phyloP scores from a whole-genome alignment of 257 asterid species.

The Lycium ferocissimum region DNA sequence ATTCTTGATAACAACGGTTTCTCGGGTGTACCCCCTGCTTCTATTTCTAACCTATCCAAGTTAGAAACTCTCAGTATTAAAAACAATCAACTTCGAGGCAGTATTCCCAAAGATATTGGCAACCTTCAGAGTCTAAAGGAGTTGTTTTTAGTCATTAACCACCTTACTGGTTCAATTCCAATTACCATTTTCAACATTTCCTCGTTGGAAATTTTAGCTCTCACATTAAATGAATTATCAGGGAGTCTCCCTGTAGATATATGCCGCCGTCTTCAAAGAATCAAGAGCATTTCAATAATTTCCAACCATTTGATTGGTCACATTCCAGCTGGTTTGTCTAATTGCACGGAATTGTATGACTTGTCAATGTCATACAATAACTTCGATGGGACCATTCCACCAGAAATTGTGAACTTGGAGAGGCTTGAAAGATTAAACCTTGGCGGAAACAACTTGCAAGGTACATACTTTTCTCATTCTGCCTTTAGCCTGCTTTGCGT shows the following conservation, averaged over 20 bases:
- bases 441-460: conserved; percentile 29
- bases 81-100: neutral
- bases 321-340: neutral
- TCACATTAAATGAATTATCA: neutral
- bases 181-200: neutral
- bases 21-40: neutral
- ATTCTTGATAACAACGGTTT: neutral
- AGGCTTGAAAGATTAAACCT: conserved; percentile 29
- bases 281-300: neutral
- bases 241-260: conserved; percentile 31
- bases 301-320: conserved; percentile 18
- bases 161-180: conserved; percentile 41
- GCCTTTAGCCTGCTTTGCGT: neutral
- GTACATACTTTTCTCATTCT: neutral
- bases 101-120: conserved; percentile 27
- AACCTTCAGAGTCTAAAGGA: conserved; percentile 34
- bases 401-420: conserved; percentile 29
- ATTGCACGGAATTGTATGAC: neutral
- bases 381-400: conserved; percentile 36
- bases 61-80: neutral
- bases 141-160: conserved; percentile 35
- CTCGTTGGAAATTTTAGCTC: neutral
- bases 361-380: conserved; percentile 29
- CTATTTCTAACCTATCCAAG: neutral
- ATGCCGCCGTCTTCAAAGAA: neutral